These are phyloP conservation scores for Zymoseptoria passerinii DNA, from an alignment of 2,329 filamentous ascomycete species.

Conservation along the genomic window DNA sequence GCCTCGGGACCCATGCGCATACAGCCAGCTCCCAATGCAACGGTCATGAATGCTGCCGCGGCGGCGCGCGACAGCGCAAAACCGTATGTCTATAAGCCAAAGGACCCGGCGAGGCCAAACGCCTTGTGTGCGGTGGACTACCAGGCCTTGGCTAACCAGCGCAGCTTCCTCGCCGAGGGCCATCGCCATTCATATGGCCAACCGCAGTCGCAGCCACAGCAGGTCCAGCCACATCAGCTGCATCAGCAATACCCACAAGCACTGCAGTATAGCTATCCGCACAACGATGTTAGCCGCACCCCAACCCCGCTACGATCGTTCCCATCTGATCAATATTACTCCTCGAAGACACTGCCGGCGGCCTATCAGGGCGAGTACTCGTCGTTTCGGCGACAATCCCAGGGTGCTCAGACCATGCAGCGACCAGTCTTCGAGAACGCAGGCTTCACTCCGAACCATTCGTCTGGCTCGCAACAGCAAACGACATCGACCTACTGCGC, in stretches of 20 bases:
- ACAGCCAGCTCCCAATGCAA: slow-evolving; percentile 7
- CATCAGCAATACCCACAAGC: slow-evolving; percentile 2
- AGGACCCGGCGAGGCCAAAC: slow-evolving; percentile 23
- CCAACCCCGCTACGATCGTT: slow-evolving; percentile 26
- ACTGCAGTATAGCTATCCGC: slow-evolving; percentile 19
- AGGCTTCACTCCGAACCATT: slow-evolving; percentile 20
- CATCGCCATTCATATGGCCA: slow-evolving; percentile 12
- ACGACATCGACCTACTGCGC: slow-evolving; percentile 17
- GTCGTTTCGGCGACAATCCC: slow-evolving; percentile 26
- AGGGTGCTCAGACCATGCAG: slow-evolving; percentile 24
- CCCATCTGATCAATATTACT: slow-evolving; percentile 31
- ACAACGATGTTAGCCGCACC: slow-evolving; percentile 17
- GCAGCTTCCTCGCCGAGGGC: slow-evolving; percentile 22
- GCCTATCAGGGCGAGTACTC: slow-evolving; percentile 31
- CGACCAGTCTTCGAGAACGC: slow-evolving; percentile 20
- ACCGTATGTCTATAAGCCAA: slow-evolving; percentile 34
- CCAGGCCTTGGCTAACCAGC: slow-evolving; percentile 25
- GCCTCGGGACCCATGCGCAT: slow-evolving; percentile 11
- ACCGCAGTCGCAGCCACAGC: slow-evolving; percentile 4
- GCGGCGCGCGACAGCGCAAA: slow-evolving; percentile 18
- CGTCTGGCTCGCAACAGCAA: slow-evolving; percentile 21
- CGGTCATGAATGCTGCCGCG: slow-evolving; percentile 4
- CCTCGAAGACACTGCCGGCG: slow-evolving; percentile 28
- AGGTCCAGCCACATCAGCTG: slow-evolving; percentile 3
- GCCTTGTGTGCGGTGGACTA: slow-evolving; percentile 23